Base-by-base conservation (phyloP, 2,329 filamentous ascomycete species). In the Aspergillus melleus region DNA sequence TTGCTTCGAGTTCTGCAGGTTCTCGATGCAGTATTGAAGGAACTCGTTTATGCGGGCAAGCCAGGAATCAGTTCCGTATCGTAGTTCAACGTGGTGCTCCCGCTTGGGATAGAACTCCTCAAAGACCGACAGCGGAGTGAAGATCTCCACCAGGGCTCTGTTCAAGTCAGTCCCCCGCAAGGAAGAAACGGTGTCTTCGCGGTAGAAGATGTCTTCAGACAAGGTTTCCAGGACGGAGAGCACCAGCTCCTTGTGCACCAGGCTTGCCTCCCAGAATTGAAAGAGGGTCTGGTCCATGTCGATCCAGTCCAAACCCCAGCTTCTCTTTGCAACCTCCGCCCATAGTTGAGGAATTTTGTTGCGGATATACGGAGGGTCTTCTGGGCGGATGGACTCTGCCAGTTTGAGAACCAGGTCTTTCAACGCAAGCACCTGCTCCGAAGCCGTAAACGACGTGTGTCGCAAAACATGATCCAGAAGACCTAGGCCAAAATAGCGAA, bases 291-390 rank as follows among this genome's bases (percentile, higher is more conserved):
- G 80, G 74, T 99, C 96, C 94, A 99, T 96, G 72, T 96, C 88
- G 81, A 90, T 88, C 95, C 96, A 99, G 62, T 95, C 90, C 32
- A 86, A 83, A n/a, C 85, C 91, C 95, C 95, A 99, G 72, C 87
- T 90, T 69, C 94, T 86, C 80, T 98, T 98, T 46, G 93, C 92
- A 55, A 96, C 83, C 76, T 98, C 95, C 8, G 93, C 91, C 95
- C 95, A 99, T 62, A 99, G 80, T 77, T 96, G 90, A 29, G 91
- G 92, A 36, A 95, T 89, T 79, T 99, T 99, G 82, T 96, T 98
- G 67, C 94, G 86, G 65, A 97, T 81, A 73, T 93, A 99, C 32
- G 84, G 76, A 2, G 92, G 91, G 72, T 98, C 94, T 20, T 87
- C 84, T 50, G 84, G 84, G 5, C 86, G 82, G 49, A 96, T 81